A percentile compares a stretch with the other conserved stretches of the same genome.
These are phyloP conservation scores for Sphagnum fallax DNA, from an alignment of 228 moss, liverwort and hornwort species.

Conservation along the genomic window DNA sequence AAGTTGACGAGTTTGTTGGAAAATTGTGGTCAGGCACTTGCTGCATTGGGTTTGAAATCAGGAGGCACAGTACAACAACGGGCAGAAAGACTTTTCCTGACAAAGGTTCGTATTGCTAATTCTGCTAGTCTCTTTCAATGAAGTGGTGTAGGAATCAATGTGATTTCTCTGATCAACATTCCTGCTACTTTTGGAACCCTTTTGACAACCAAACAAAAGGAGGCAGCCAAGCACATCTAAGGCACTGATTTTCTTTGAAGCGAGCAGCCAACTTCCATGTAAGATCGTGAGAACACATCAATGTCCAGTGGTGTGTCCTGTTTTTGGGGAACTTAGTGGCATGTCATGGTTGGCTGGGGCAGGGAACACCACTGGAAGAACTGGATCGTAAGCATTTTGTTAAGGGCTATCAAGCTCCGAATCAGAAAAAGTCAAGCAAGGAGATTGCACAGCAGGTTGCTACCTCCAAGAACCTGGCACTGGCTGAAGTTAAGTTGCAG, in stretches of 20 bases:
- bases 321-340: too few relatives aligned
- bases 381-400: conserved; percentile 86
- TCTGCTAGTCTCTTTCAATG: too few relatives aligned
- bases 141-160: too few relatives aligned
- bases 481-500: conserved; percentile 70
- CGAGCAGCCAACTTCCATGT: too few relatives aligned
- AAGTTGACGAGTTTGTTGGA: not conserved
- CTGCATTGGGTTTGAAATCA: conserved; percentile 59
- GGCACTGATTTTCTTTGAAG: too few relatives aligned
- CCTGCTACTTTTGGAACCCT: too few relatives aligned
- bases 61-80: conserved; percentile 77
- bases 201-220: too few relatives aligned
- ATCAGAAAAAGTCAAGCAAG: conserved; percentile 45
- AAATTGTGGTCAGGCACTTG: conserved; percentile 40
- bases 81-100: conserved; percentile 73
- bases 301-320: too few relatives aligned
- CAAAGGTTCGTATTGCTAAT: conserved; percentile 33
- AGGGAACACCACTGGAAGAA: conserved; percentile 64
- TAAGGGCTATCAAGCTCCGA: conserved; percentile 58
- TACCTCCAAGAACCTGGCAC: conserved; percentile 51
- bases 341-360: not conserved
- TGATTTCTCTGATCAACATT: too few relatives aligned
- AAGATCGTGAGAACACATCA: too few relatives aligned
- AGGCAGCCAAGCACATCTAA: too few relatives aligned
- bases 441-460: conserved; percentile 50